Conservation (phyloP, 2,329 filamentous ascomycete species). For the Penicillium sclerotiorum region DNA sequence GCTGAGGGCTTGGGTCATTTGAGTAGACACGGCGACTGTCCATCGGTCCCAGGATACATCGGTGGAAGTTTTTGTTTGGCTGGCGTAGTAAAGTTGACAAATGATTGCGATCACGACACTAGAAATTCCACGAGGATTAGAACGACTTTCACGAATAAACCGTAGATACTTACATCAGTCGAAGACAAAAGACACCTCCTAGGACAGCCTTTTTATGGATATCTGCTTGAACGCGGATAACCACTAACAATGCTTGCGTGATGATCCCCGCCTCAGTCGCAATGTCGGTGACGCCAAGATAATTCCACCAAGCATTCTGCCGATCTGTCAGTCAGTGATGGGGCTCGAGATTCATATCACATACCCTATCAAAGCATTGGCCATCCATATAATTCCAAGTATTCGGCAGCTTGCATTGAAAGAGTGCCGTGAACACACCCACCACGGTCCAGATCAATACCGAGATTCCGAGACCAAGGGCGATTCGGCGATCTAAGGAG, state of each 20-base stretch:
- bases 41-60: neutral
- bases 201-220: neutral
- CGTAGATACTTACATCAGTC: neutral
- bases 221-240: neutral
- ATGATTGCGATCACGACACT: neutral
- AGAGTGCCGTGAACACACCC: neutral
- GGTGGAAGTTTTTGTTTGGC: neutral
- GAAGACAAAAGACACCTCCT: neutral
- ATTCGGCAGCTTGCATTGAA: neutral
- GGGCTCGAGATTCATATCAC: no score
- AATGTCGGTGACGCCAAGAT: constrained; percentile 1
- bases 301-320: constrained; percentile 2
- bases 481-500: neutral
- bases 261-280: neutral
- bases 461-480: neutral
- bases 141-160: neutral
- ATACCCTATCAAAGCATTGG: constrained; percentile 4
- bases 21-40: neutral
- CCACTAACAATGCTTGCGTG: neutral
- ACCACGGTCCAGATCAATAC: neutral
- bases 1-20: neutral
- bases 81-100: neutral
- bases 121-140: neutral
- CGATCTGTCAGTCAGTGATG: neutral
- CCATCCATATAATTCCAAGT: constrained; percentile 1